Base-by-base conservation (phyloP, 805 yeast genomes). In the Kodamaea nitidulidarum region DNA sequence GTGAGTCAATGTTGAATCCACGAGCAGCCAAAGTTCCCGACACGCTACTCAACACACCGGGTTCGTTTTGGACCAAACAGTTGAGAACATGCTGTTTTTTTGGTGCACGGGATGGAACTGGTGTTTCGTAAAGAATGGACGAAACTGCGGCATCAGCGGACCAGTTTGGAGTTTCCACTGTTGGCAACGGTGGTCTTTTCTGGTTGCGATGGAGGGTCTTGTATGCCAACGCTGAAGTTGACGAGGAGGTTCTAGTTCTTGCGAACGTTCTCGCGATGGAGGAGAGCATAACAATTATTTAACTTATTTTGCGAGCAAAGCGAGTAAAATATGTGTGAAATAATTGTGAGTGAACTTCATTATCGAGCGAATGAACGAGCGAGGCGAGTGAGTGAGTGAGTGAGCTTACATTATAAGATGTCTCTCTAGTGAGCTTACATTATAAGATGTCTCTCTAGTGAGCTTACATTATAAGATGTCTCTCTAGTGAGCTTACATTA, bases 1-100 rank as follows among this genome's bases (percentile, higher is more conserved):
- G 75, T 8, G 98, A 91, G 63, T 93, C 98, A 56, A 93, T 93
- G 70, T 93, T 93, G 79, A 93, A 93, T 12, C 98, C 98, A 63
- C 98, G 78, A 28, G 97, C 98, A 27, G 98, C 98, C 50, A 93
- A 75, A 39, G 95, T 88, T 40, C 97, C 96, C 5, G 97, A 84
- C 31, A 93, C 86, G 40, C 91, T 78, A 25, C 95, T 83, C 54
- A 93, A 71, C 33, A 93, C 98, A 74, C 98, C 98, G 6, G 98
- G 98, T 67, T 93, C 98, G 64, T 93, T 91, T 67, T 93, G 98
- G 12, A 93, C 98, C 58, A 93, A 75, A 70, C 98, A 93, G 75
- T 91, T 93, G 60, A 93, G 74, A 32, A 93, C 95, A 54, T 93
- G 98, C 55, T 85, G 85, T 50, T 84, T 81, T 51, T 75, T 71